Base-by-base conservation (phyloP, 2,329 filamentous ascomycete species). In the Phyllosticta citrichinensis region DNA sequence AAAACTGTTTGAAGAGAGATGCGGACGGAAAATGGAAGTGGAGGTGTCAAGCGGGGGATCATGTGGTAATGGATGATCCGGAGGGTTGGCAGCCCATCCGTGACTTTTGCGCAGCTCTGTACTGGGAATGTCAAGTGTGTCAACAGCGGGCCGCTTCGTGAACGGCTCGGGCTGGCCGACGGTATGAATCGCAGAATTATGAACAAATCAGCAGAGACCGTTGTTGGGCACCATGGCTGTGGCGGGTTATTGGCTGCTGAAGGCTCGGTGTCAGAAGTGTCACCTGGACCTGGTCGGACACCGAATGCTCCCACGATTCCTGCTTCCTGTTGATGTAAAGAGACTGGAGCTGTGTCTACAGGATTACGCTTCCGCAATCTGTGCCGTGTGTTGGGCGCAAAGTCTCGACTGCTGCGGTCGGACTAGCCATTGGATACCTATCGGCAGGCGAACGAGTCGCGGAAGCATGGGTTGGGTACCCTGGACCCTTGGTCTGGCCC, bases 1-100 rank as follows among this genome's bases (percentile, higher is more conserved):
- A 74, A 63, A 74, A 75, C 55, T 68, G 68, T 17, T 60, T 74
- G 3, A 64, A 63, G 33, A 64, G 71, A 22, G 66, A 69, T 33
- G 63, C 62, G 4, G 64, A 64, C 25, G 68, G 66, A 0, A 57
- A 60, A 27, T 75, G 73, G 73, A 65, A 63, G 22, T 75, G 73
- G 73, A 68, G 63, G 58, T 75, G 73, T 56, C 58, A 53, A 5
- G 57, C 65, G 30, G 62, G 67, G 57, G 65, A 65, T 1, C 71
- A 73, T 62, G 52, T n/a, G 22, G 68, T 73, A 2, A 66, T 62
- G 0, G 10, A 58, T 11, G 69, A 71, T 62, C 22, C 53, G 5
- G 55, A 55, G 33, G 52, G 54, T n/a, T 55, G 52, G 54, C 60
- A 60, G 56, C 57, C 62, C 19, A 64, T 64, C 24, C 62, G 62